Conservation (phyloP, 805 yeast genomes). For the Yarrowia sp. region DNA sequence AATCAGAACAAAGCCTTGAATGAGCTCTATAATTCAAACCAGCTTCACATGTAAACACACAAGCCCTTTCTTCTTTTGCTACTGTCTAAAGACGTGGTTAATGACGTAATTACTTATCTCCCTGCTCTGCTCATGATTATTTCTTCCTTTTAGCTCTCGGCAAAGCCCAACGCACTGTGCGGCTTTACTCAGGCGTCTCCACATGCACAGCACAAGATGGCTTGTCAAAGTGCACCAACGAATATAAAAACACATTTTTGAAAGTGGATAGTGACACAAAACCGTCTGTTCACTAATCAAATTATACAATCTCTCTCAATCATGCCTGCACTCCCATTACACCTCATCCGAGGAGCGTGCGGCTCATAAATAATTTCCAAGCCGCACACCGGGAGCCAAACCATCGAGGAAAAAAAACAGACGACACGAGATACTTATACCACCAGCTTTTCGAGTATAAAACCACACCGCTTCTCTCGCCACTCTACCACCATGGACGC, state of each 20-base stretch:
- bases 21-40: too few species aligned
- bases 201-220: background rate
- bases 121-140: too few species aligned
- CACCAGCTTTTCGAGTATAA: background rate
- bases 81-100: too few species aligned
- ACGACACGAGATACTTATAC: background rate
- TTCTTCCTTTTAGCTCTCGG: background rate
- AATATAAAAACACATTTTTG: too few species aligned
- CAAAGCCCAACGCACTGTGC: background rate
- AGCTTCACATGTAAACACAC: too few species aligned
- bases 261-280: too few species aligned
- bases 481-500: slow-evolving; percentile 1
- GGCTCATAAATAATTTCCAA: background rate
- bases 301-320: background rate
- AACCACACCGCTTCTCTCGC: background rate
- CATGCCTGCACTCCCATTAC: background rate
- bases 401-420: background rate
- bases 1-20: too few species aligned
- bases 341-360: background rate
- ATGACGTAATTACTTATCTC: too few species aligned
- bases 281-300: too few species aligned
- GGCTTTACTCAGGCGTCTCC: background rate
- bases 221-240: too few species aligned
- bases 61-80: too few species aligned
- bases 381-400: slow-evolving; percentile 7